Evolutionary conservation across 768 basidiomycete genomes (phyloP), one percentile per base, ranked within the genome.

Genomic region (Cantharellus cinnabarinus): DNA sequence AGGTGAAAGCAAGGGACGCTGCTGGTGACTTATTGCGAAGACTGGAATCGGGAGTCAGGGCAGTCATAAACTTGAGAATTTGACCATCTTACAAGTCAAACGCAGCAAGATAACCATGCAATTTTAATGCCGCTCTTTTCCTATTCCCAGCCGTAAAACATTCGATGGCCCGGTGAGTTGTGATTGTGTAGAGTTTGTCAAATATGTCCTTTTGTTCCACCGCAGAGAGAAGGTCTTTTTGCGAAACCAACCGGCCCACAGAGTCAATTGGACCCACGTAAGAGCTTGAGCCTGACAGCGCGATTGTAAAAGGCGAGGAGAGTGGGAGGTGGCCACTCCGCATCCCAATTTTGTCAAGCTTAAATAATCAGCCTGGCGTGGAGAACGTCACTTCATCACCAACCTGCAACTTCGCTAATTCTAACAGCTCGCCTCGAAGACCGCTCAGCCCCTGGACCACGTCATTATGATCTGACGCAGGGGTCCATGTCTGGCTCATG

Each of bases 291-390:
- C 20, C 20, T 4, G 76, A 71, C 58, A 77, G 14, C 38, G 10
- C 52, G 14, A 54, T 75, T 5, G 79, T 77, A 69, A 95, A 97
- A 0, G 90, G 90, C 29, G 82, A 79, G 1, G 70, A 68, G 4
- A 69, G 63, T 3, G 93, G 89, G 41, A 99, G 72, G 67, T 86
- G 81, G 0, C 81, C 82, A 10, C 76, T 70, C 57, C 73, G 73
- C 37, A 91, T 76, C 29, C 94, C 95, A 39, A 98, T 76, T 42
- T 82, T 74, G 67, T 95, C 90, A 52, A 98, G 77, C 90, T 97
- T 63, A 4, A 50, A 60, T 20, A 40, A 56, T 62, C 29, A 62
- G 39, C 60, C 42, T 63, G 37, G 42, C 4, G 41, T 40, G 14
- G 35, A 34, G 0, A 37, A 20, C 5, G 42, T 41, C 34, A 14